Evolutionary conservation across 176 grass and related monocot species (phyloP).

Genomic region (Phoenix roebelenii): DNA sequence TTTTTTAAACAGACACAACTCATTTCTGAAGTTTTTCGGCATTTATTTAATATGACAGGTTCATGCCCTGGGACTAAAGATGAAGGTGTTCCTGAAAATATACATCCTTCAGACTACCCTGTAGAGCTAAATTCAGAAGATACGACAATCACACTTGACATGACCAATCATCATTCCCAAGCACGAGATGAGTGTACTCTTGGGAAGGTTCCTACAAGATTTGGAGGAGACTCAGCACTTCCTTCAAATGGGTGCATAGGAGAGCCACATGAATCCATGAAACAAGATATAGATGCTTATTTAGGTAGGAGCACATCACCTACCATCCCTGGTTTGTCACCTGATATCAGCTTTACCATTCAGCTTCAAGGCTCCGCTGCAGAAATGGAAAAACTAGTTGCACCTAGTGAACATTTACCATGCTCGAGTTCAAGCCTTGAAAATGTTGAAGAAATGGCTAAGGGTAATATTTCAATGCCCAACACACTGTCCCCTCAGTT

Average conservation of each 20-base stretch:
- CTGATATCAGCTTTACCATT: background rate
- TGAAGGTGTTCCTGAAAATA: slow-evolving; percentile 9
- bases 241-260: slow-evolving; percentile 10
- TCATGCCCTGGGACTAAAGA: slow-evolving; percentile 18
- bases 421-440: too few species aligned
- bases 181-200: slow-evolving; percentile 18
- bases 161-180: slow-evolving; percentile 9
- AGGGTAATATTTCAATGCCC: background rate
- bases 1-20: background rate
- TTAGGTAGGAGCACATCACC: slow-evolving; percentile 21
- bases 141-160: slow-evolving; percentile 13
- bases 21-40: background rate
- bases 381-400: slow-evolving; percentile 10
- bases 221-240: slow-evolving; percentile 20
- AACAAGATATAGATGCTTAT: slow-evolving; percentile 27
- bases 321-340: slow-evolving; percentile 1
- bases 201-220: slow-evolving; percentile 22
- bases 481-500: background rate
- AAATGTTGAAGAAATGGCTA: background rate
- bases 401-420: slow-evolving; percentile 23
- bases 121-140: slow-evolving; percentile 39
- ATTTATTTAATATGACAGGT: slow-evolving; percentile 5
- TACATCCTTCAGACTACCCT: slow-evolving; percentile 1
- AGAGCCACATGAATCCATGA: slow-evolving; percentile 17
- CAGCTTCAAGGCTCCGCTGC: slow-evolving; percentile 18